Percentiles rank a stretch among this genome's conserved stretches.
Evolutionary conservation across 441 rosid species (phyloP).

Genomic region (Cnidoscolus chayamansa): DNA sequence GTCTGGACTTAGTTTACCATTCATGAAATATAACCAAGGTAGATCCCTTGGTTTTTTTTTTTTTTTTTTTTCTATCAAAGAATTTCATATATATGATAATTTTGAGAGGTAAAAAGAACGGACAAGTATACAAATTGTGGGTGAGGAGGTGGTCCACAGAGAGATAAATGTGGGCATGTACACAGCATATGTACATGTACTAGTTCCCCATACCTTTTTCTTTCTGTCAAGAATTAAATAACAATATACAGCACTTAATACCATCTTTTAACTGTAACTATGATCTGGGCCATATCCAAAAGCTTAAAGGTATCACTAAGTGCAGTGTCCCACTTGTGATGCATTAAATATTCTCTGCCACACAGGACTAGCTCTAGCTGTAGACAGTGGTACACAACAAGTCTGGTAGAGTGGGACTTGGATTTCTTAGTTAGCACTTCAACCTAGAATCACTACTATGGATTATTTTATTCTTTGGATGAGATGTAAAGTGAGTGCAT

Average conservation of each 20-base stretch:
- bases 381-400: background rate
- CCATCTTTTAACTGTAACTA: background rate
- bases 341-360: constrained; percentile 1
- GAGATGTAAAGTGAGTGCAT: constrained; percentile 17
- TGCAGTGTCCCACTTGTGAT: background rate
- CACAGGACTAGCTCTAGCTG: background rate
- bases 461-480: background rate
- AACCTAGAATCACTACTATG: too few species aligned
- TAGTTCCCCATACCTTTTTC: background rate
- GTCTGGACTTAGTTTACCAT: too few species aligned
- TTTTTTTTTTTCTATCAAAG: too few species aligned
- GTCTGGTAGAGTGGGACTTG: constrained; percentile 4
- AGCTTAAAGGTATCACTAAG: background rate
- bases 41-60: too few species aligned
- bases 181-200: too few species aligned
- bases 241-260: background rate
- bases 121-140: background rate
- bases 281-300: constrained; percentile 6
- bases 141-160: constrained; percentile 11
- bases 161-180: constrained; percentile 9
- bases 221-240: background rate
- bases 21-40: too few species aligned
- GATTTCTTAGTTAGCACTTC: background rate
- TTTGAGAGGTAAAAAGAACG: background rate
- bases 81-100: too few species aligned